Conservation (phyloP, 192 early-diverging fungal species). For the Piromyces sp. region DNA sequence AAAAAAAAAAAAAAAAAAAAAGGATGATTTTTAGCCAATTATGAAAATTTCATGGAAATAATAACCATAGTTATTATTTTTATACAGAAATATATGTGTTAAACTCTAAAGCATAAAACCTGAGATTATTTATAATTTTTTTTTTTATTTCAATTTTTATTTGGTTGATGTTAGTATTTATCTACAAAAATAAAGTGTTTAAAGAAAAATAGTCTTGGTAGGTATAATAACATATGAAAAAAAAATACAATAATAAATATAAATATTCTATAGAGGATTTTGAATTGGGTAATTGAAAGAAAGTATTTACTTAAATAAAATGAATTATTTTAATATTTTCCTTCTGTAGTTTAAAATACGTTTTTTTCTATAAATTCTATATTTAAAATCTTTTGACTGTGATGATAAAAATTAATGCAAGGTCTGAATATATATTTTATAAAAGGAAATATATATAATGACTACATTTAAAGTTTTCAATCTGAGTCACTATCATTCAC, state of each 20-base stretch:
- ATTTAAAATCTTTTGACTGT: neutral
- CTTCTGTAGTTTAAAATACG: neutral
- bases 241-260: too few species aligned
- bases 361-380: too few species aligned
- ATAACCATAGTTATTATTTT: neutral
- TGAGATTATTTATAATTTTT: neutral
- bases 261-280: too few species aligned
- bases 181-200: too few species aligned
- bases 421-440: neutral
- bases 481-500: neutral
- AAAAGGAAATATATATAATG: neutral
- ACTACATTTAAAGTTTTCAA: neutral
- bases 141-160: too few species aligned
- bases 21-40: neutral
- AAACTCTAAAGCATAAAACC: neutral
- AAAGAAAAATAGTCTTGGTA: too few species aligned
- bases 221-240: too few species aligned
- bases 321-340: neutral
- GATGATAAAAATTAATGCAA: neutral
- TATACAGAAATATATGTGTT: neutral
- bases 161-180: too few species aligned
- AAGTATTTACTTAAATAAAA: neutral
- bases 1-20: neutral
- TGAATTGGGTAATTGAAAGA: neutral
- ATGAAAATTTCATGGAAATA: neutral